These are phyloP conservation scores for Salix viminalis DNA, from an alignment of 345 rosid species.

Conservation along the genomic window DNA sequence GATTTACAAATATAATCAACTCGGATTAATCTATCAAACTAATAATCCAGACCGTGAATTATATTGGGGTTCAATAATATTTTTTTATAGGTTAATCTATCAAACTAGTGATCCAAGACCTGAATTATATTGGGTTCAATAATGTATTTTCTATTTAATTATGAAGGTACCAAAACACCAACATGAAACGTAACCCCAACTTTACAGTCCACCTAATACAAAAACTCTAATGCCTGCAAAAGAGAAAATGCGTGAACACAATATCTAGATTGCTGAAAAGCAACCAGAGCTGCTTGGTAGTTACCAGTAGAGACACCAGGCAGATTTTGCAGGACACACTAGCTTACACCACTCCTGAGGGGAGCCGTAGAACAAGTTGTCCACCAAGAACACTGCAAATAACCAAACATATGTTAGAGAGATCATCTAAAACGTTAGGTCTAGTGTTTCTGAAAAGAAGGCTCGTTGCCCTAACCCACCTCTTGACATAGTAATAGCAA, in stretches of 20 bases:
- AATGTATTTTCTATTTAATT: neutral
- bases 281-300: neutral
- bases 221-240: neutral
- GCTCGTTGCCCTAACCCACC: conserved; percentile 3
- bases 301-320: neutral
- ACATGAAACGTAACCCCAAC: neutral
- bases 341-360: conserved; percentile 30
- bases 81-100: too few species aligned
- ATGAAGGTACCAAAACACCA: conserved; percentile 1
- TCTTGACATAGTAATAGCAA: conserved; percentile 29
- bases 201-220: neutral
- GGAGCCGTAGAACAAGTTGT: conserved; percentile 30
- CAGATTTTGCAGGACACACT: neutral
- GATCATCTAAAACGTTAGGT: neutral
- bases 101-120: too few species aligned
- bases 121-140: neutral
- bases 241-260: neutral
- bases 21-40: too few species aligned
- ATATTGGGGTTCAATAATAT: too few species aligned
- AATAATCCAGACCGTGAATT: too few species aligned
- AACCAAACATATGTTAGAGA: neutral
- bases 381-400: conserved; percentile 25
- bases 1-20: too few species aligned
- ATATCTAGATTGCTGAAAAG: neutral
- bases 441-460: neutral